phyloP scores from a whole-genome alignment of 306 rosid genomes.

The Datisca glomerata region DNA sequence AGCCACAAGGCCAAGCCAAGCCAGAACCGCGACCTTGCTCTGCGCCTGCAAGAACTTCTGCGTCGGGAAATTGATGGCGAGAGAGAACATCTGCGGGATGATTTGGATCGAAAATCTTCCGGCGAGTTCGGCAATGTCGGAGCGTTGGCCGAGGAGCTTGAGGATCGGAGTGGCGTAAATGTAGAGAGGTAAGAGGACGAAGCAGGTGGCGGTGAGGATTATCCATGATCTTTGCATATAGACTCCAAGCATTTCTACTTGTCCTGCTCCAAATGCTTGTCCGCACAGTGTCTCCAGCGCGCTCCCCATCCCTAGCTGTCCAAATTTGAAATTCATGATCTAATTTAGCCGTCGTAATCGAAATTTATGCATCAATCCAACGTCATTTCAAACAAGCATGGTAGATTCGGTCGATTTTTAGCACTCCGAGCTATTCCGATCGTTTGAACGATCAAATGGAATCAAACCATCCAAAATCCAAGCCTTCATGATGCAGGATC shows the following conservation, averaged over 20 bases:
- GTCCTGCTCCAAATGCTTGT: conserved; percentile 94
- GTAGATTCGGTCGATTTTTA: too few relatives aligned
- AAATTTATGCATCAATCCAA: too few relatives aligned
- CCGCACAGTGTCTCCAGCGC: conserved; percentile 96
- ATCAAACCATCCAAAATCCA: too few relatives aligned
- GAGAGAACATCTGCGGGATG: conserved; percentile 86
- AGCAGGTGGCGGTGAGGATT: conserved; percentile 43
- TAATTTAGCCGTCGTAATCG: too few relatives aligned
- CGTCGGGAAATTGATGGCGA: conserved; percentile 70
- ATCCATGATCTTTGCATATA: conserved; percentile 93
- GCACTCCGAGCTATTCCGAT: too few relatives aligned
- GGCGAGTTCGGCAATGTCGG: conserved; percentile 56
- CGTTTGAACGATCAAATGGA: too few relatives aligned
- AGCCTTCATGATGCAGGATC: too few relatives aligned
- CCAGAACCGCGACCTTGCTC: conserved; percentile 56
- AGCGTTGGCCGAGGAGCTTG: conserved; percentile 67
- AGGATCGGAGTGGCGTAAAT: conserved; percentile 48
- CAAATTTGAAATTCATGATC: too few relatives aligned
- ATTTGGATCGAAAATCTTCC: conserved; percentile 67
- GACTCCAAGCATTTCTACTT: conserved; percentile 83
- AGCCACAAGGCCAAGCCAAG: conserved; percentile 67
- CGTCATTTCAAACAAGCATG: too few relatives aligned
- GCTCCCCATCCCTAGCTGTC: conserved; percentile 98
- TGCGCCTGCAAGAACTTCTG: conserved; percentile 95
- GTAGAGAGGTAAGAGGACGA: conserved; percentile 57